Evolutionary conservation across 305 asterid species (phyloP), one percentile per base, ranked within the genome.

Genomic region (Fraxinus paxiana): DNA sequence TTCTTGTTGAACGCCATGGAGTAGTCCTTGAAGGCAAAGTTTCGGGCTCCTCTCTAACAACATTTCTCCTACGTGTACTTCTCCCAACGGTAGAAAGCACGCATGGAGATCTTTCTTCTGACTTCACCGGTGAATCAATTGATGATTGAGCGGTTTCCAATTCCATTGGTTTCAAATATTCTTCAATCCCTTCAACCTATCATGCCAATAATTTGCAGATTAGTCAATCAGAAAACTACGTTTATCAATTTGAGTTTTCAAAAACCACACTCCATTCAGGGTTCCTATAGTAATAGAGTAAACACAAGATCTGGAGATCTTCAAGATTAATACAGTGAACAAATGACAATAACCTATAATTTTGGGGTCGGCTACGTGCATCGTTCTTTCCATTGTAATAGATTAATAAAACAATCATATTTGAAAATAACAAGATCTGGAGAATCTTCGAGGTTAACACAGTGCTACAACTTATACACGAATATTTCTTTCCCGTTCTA

Each of bases 161-260:
- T 80, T 85, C 86, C 9, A 81, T 83, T 35, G 84, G 69, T 63
- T 83, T 81, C 86, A 87, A 28, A 4, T 89, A 6, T 22, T 92
- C 96, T 34, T 95, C 97, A 71, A 90, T 80, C 63, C 99, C 97
- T 84, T 95, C 92, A 5, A 93, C 96, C 98, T 95, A 84, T 43
- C 12, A 82, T 12, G 13, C 6, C 54, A 7, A 75, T 26, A 17
- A 74, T 54, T 41, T 6, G 15, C 24, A 41, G 61, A 69, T 31
- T 69, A 15, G 28, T 22, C 67, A 79, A 13, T 77, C 12, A 10
- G 28, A 30, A 18, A 9, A 2, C 69, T 18, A 56, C 28, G 13
- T 51, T 5, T 18, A 3, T 20, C 30, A 67, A 28, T 61, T 34
- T n/a, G 9, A 35, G 26, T 7, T 61, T 22, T 61, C 70, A 20